Percentiles rank a stretch among this genome's conserved stretches.
Conservation (phyloP, 2,329 filamentous ascomycete species). For the Metarhizium sp. region DNA sequence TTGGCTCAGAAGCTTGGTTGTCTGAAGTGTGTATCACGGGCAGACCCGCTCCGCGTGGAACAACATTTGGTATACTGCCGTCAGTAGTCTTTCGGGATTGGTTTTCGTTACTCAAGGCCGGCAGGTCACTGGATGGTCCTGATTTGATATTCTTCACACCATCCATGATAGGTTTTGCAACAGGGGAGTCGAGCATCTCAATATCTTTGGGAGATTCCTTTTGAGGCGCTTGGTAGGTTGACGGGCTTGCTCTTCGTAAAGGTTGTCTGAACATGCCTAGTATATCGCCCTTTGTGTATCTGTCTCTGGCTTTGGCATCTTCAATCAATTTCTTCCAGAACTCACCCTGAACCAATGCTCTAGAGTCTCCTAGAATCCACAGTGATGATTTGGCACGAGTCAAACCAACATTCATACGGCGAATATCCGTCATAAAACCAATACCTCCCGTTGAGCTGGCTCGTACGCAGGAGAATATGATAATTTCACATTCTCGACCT, state of each 20-base stretch:
- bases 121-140: neutral
- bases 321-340: slow-evolving; percentile 85
- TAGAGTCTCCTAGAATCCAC: slow-evolving; percentile 91
- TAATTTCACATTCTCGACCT: slow-evolving; percentile 91
- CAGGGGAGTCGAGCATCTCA: slow-evolving; percentile 5
- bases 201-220: slow-evolving; percentile 4
- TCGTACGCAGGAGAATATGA: slow-evolving; percentile 97
- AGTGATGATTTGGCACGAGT: slow-evolving; percentile 94
- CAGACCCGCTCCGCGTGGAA: slow-evolving; percentile 17
- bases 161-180: neutral
- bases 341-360: slow-evolving; percentile 74
- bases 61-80: slow-evolving; percentile 3
- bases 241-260: slow-evolving; percentile 25
- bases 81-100: neutral
- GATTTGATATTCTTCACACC: neutral
- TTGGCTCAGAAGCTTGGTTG: slow-evolving; percentile 16
- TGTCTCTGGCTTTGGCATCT: slow-evolving; percentile 64
- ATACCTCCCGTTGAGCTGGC: slow-evolving; percentile 89
- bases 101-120: slow-evolving; percentile 4
- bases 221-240: slow-evolving; percentile 8
- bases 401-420: slow-evolving; percentile 98
- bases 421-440: slow-evolving; percentile 95
- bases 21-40: slow-evolving; percentile 31
- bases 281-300: slow-evolving; percentile 63
- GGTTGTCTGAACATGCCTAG: slow-evolving; percentile 38